These are phyloP conservation scores for Stephania japonica DNA, from an alignment of 164 flowering plant genomes.

Conservation along the genomic window DNA sequence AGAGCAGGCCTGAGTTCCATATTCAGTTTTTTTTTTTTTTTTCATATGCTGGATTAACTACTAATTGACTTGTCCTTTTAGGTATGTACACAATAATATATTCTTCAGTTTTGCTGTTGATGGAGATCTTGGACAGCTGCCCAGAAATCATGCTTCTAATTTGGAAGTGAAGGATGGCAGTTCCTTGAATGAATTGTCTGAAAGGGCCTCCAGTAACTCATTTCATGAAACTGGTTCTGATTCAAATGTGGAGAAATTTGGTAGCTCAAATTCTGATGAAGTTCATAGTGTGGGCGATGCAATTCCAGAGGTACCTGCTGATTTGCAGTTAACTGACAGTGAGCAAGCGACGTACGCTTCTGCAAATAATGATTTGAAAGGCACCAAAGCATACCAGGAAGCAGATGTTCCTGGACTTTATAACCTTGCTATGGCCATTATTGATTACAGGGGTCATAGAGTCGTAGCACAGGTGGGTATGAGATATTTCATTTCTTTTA, in stretches of 20 bases:
- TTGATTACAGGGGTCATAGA: slow-evolving; percentile 96
- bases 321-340: slow-evolving; percentile 66
- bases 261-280: slow-evolving; percentile 26
- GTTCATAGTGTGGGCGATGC: slow-evolving; percentile 19
- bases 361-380: slow-evolving; percentile 97
- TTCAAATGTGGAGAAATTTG: slow-evolving; percentile 26
- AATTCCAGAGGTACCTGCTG: slow-evolving; percentile 42
- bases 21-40: background rate
- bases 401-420: slow-evolving; percentile 94
- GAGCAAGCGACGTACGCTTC: slow-evolving; percentile 99
- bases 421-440: slow-evolving; percentile 96
- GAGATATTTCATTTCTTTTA: background rate
- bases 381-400: slow-evolving; percentile 95
- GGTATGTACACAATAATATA: slow-evolving; percentile 99
- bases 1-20: background rate
- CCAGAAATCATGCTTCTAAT: slow-evolving; percentile 38
- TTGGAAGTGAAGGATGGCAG: slow-evolving; percentile 21
- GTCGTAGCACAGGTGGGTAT: slow-evolving; percentile 89
- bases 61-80: slow-evolving; percentile 15
- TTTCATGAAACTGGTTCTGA: slow-evolving; percentile 16
- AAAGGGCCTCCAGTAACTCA: slow-evolving; percentile 22
- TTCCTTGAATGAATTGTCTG: slow-evolving; percentile 23
- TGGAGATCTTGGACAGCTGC: slow-evolving; percentile 70
- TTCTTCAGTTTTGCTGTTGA: slow-evolving; percentile 99
- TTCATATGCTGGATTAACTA: slow-evolving; percentile 1